Evolutionary conservation across 306 rosid genomes (phyloP).

Genomic region (Lathyrus oleraceus): DNA sequence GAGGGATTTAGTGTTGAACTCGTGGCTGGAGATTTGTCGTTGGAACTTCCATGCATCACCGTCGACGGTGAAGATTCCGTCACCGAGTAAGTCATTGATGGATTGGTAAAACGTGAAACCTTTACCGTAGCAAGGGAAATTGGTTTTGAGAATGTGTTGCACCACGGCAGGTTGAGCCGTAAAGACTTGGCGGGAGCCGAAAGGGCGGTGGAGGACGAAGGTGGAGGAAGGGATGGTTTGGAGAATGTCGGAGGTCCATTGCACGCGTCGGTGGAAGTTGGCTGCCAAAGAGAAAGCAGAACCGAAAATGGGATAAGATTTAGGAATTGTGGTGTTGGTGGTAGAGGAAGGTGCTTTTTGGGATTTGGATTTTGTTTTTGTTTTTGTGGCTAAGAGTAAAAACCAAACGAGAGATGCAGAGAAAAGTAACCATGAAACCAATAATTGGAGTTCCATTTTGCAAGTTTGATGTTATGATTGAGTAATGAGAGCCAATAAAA

Average conservation of each 20-base stretch:
- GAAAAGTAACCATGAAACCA: not conserved
- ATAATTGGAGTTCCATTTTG: slow-evolving; percentile 28
- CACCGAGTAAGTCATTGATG: slow-evolving; percentile 62
- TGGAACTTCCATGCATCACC: slow-evolving; percentile 64
- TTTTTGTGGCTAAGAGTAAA: slow-evolving; percentile 18
- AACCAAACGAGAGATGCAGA: slow-evolving; percentile 28
- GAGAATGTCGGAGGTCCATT: slow-evolving; percentile 64
- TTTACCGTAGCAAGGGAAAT: slow-evolving; percentile 57
- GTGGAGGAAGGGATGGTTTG: slow-evolving; percentile 53
- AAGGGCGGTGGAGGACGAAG: slow-evolving; percentile 49
- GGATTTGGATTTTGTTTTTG: not conserved
- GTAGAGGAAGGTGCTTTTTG: not conserved
- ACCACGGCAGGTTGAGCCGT: slow-evolving; percentile 65
- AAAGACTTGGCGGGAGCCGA: slow-evolving; percentile 44
- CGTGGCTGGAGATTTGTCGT: slow-evolving; percentile 58
- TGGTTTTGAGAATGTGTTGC: slow-evolving; percentile 65
- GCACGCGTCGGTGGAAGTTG: slow-evolving; percentile 46
- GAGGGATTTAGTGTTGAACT: slow-evolving; percentile 55
- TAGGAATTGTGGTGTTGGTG: slow-evolving; percentile 38
- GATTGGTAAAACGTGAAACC: slow-evolving; percentile 30
- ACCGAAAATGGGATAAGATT: slow-evolving; percentile 62
- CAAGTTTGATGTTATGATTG: not conserved
- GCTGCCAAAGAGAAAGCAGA: slow-evolving; percentile 39
- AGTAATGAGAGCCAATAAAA: not conserved
- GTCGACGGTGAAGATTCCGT: slow-evolving; percentile 62